A percentile compares a stretch with the other conserved stretches of the same genome.
These are phyloP conservation scores for Bolboschoenoplectus hybrid DNA, from an alignment of 202 grass and related monocot species.

Conservation along the genomic window DNA sequence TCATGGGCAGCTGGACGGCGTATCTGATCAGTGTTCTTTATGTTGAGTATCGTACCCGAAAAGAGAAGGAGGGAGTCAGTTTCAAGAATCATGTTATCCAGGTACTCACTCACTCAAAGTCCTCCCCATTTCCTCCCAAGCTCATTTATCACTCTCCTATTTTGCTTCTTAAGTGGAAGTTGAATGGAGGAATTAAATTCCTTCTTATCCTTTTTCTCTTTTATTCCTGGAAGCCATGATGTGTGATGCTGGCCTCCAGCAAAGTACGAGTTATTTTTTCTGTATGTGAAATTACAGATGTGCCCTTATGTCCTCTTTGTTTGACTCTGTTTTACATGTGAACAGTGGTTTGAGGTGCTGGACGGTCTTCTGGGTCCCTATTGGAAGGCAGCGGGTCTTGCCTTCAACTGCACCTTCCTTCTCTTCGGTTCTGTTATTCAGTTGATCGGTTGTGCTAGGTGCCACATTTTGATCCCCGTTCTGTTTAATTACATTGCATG, in stretches of 20 bases:
- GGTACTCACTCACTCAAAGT: conserved; percentile 41
- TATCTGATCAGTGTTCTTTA: conserved; percentile 99
- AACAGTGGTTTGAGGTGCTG: conserved; percentile 98
- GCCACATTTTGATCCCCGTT: not conserved
- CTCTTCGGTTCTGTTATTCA: conserved; percentile 98
- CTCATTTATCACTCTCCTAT: not conserved
- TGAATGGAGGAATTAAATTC: conserved; percentile 31
- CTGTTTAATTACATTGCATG: not conserved
- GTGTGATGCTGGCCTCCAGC: conserved; percentile 19
- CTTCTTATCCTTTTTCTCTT: conserved; percentile 38
- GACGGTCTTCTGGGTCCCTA: conserved; percentile 95
- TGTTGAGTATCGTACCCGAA: conserved; percentile 89
- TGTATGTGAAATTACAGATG: conserved; percentile 11
- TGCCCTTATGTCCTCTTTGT: conserved; percentile 10
- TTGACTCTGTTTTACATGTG: conserved; percentile 35
- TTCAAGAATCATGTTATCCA: conserved; percentile 99
- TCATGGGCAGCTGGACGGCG: conserved; percentile 98
- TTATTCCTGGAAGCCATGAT: conserved; percentile 32
- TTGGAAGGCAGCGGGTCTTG: conserved; percentile 91
- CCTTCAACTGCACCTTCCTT: conserved; percentile 99
- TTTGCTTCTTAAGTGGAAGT: not conserved
- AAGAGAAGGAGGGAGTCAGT: conserved; percentile 89
- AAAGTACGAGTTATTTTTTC: not conserved
- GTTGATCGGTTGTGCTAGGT: conserved; percentile 97
- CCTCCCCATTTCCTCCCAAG: not conserved